Percentiles rank a stretch among this genome's conserved stretches.
Conservation (phyloP, 1,284 basidiomycete genomes). For the Ustilago shanxiensis region DNA sequence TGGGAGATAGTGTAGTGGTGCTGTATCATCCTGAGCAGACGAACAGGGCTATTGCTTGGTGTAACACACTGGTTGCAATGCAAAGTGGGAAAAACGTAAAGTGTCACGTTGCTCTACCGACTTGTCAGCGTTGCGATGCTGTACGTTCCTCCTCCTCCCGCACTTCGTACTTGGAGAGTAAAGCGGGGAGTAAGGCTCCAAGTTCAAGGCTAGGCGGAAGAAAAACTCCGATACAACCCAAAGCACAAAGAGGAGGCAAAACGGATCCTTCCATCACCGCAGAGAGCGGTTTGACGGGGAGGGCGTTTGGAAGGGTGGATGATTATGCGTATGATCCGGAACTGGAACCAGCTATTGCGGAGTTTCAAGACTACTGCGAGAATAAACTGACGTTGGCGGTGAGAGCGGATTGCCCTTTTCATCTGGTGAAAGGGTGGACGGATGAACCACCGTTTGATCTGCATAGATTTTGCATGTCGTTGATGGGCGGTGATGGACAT, state of each 20-base stretch:
- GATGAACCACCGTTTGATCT: constrained; percentile 50
- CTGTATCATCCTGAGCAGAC: constrained; percentile 41
- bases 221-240: background rate
- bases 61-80: constrained; percentile 41
- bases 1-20: constrained; percentile 46
- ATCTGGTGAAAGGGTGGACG: constrained; percentile 32
- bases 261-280: background rate
- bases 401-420: constrained; percentile 42
- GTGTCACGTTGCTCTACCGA: constrained; percentile 33
- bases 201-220: background rate
- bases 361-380: constrained; percentile 53
- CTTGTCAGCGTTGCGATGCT: constrained; percentile 49
- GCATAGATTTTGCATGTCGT: constrained; percentile 37
- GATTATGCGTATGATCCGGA: constrained; percentile 15
- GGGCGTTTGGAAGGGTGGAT: background rate
- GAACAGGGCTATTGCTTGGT: constrained; percentile 48
- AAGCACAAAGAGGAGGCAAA: background rate
- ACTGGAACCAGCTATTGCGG: constrained; percentile 27
- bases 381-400: constrained; percentile 46
- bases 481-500: constrained; percentile 10
- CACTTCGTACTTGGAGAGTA: background rate
- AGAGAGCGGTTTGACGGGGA: background rate
- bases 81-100: constrained; percentile 25
- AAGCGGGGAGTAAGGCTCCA: background rate
- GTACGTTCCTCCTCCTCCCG: background rate